Base-by-base conservation (phyloP, 2,329 filamentous ascomycete genomes). In the Penicillium sp. region DNA sequence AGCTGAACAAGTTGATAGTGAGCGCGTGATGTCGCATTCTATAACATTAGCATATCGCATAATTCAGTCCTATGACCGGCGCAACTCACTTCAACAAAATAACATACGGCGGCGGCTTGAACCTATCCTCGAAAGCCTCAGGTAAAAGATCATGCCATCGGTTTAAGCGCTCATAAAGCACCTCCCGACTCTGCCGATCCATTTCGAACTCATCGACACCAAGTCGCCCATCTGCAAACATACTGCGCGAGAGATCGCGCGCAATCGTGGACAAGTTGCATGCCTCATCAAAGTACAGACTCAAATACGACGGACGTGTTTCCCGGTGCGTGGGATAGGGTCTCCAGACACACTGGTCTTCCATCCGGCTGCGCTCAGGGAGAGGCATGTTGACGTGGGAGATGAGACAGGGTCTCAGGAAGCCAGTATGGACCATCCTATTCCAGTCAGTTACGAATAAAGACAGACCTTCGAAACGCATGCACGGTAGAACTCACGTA, bases 1-100 rank as follows among this genome's bases (percentile, higher is more conserved):
- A 70, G 13, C 60, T 66, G 57, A 72, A 68, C n/a, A 73, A 50
- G 45, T 63, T 71, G 47, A 73, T 71, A 20, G 66, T 55, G 25
- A 69, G 49, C 36, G 69, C 61, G 44, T 71, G 54, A 35, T 69
- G 70, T 14, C 69, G 63, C 65, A 73, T 71, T 40, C 69, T 72
- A 27, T 9, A 36, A n/a, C 20, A 27, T 41, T 24, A 41, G 39
- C 13, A 27, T 27, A 20, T 16, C 4, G 13, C 11, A 27, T 25
- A 40, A 8, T 24, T 8, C 1, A 9, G 3, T 14, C 7, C 4
- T 13, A 14, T 40, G 5, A 14, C 5, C 13, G 14, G 16, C 14
- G 7, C 18, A 51, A 48, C 57, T 39, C 36, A 69, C 66, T 63
- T 61, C n/a, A 70, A 39, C 11, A 70, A 51, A 8, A 73, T 61